These are phyloP conservation scores for Ogataea minuta DNA, from an alignment of 805 yeast species.

Conservation along the genomic window DNA sequence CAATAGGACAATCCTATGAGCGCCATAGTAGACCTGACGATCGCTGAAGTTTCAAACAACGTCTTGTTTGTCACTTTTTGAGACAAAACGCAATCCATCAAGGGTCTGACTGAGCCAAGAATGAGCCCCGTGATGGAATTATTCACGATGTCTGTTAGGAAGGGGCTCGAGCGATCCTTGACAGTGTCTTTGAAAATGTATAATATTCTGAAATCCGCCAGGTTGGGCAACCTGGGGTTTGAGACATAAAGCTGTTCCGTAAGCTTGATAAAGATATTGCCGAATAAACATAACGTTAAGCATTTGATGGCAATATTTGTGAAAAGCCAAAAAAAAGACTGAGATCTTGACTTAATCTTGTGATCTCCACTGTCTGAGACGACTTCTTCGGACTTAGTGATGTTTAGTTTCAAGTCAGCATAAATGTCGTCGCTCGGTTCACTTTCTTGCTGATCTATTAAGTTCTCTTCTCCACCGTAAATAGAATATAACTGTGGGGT, in stretches of 20 bases:
- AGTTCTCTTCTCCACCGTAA: conserved; percentile 25
- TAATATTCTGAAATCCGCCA: conserved; percentile 34
- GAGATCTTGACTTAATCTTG: background rate
- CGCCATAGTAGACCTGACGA: conserved; percentile 50
- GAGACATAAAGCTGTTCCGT: conserved; percentile 48
- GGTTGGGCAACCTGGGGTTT: conserved; percentile 26
- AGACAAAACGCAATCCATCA: conserved; percentile 29
- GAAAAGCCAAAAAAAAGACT: background rate
- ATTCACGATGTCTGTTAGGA: conserved; percentile 21
- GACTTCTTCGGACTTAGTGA: conserved; percentile 10
- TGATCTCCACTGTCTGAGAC: background rate
- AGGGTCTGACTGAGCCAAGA: conserved; percentile 56
- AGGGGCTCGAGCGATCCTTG: conserved; percentile 23
- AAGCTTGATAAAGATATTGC: conserved; percentile 52
- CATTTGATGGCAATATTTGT: conserved; percentile 10
- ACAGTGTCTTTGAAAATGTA: conserved; percentile 31
- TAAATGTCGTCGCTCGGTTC: conserved; percentile 22
- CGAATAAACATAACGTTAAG: conserved; percentile 39
- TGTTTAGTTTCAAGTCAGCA: conserved; percentile 14
- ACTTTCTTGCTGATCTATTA: conserved; percentile 21
- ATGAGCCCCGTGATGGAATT: conserved; percentile 52
- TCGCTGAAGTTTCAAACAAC: conserved; percentile 18
- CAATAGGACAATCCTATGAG: conserved; percentile 72
- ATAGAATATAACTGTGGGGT: conserved; percentile 29
- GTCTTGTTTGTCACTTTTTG: conserved; percentile 9